Evolutionary conservation across 2,329 filamentous ascomycete species (phyloP).

Genomic region (Elsinoe arachidis): DNA sequence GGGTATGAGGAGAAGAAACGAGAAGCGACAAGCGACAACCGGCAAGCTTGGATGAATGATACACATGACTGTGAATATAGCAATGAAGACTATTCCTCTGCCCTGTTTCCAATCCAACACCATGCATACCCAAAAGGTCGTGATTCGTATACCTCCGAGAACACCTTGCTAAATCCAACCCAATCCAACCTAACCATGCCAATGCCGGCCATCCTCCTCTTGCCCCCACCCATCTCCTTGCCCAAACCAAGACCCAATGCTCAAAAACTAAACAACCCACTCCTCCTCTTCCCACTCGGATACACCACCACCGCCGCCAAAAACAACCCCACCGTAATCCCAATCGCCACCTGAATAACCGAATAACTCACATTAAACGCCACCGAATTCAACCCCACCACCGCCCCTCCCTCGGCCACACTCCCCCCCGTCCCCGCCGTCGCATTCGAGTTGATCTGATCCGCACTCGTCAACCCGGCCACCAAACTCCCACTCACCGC

Average conservation of each 20-base stretch:
- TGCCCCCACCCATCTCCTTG: background rate
- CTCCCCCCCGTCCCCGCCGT: constrained; percentile 35
- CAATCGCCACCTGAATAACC: constrained; percentile 44
- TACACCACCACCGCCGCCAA: constrained; percentile 41
- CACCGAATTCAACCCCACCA: constrained; percentile 31
- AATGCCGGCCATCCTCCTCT: no score
- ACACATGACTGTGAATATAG: background rate
- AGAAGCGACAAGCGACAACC: background rate
- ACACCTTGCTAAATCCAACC: constrained; percentile 7
- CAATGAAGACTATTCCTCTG: no score
- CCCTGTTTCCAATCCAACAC: no score
- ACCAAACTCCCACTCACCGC: constrained; percentile 51
- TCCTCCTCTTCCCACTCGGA: constrained; percentile 41
- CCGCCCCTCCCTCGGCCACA: constrained; percentile 23
- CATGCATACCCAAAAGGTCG: background rate
- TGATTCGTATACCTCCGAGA: background rate
- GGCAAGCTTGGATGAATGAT: background rate
- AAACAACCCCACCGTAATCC: constrained; percentile 44
- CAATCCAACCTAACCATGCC: background rate
- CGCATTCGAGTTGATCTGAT: constrained; percentile 39
- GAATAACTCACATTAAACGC: constrained; percentile 41
- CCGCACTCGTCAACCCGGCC: constrained; percentile 47
- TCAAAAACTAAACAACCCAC: constrained; percentile 35
- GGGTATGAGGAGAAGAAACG: background rate
- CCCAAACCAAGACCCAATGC: background rate